Evolutionary conservation across 2,329 filamentous ascomycete species (phyloP).

Genomic region (Paraconiothyrium sp.): DNA sequence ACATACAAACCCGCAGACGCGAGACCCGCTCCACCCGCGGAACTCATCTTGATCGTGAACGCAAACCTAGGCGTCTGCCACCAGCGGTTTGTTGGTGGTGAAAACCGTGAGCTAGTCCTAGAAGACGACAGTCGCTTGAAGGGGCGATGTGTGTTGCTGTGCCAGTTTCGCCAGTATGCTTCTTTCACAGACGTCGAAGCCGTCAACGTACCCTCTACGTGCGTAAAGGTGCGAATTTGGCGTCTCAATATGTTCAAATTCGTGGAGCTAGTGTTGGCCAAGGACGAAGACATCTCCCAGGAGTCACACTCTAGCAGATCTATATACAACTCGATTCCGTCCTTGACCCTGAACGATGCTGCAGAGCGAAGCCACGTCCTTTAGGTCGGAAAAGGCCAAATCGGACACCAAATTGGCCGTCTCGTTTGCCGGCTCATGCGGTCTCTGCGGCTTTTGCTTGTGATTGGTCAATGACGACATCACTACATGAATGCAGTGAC

Average conservation of each 20-base stretch:
- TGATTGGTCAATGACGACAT: slow-evolving; percentile 21
- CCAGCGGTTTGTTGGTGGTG: slow-evolving; percentile 7
- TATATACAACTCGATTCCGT: neutral
- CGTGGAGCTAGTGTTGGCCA: neutral
- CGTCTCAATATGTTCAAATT: neutral
- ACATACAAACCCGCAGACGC: slow-evolving; percentile 49
- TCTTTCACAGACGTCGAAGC: neutral
- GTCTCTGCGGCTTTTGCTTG: neutral
- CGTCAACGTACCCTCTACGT: neutral
- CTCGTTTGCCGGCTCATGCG: neutral
- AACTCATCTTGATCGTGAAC: slow-evolving; percentile 44
- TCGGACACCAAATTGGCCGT: neutral
- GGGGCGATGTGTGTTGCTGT: neutral
- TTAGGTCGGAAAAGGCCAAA: neutral
- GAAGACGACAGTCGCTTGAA: neutral
- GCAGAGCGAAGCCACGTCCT: neutral
- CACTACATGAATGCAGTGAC: neutral
- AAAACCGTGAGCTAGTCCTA: neutral
- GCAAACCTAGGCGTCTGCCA: slow-evolving; percentile 36
- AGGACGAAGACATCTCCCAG: neutral
- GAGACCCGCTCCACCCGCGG: slow-evolving; percentile 32
- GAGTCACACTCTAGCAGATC: neutral
- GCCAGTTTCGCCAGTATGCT: neutral
- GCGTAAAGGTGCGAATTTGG: neutral
- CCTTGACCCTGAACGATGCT: neutral